Conservation (phyloP, 164 flowering plant species). For the Dillenia turbinata region DNA sequence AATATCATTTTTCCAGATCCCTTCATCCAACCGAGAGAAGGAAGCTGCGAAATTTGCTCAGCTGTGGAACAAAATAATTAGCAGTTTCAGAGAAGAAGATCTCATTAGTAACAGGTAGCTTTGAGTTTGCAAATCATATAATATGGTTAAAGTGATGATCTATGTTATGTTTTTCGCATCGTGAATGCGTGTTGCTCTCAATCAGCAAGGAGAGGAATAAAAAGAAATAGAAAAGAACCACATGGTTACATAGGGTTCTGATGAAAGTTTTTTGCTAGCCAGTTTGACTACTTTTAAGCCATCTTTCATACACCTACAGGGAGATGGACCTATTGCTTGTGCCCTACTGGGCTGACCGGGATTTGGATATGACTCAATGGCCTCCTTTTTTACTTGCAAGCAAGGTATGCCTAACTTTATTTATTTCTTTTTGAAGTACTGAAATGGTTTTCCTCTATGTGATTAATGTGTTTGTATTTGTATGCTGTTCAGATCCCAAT, state of each 20-base stretch:
- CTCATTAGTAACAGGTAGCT: conserved; percentile 75
- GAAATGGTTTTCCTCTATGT: background rate
- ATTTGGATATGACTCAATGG: conserved; percentile 81
- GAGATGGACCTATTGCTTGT: conserved; percentile 96
- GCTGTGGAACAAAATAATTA: conserved; percentile 85
- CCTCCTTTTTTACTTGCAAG: conserved; percentile 98
- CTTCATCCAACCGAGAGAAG: conserved; percentile 41
- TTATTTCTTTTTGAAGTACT: background rate
- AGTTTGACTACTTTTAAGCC: background rate
- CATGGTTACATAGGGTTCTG: no score
- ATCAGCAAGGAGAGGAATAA: no score
- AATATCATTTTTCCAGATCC: conserved; percentile 29
- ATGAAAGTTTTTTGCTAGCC: no score
- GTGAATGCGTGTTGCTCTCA: no score
- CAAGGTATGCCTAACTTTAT: conserved; percentile 52
- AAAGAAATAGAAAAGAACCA: no score
- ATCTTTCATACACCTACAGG: conserved; percentile 30
- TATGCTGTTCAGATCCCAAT: conserved; percentile 69
- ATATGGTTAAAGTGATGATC: no score
- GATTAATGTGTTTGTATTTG: conserved; percentile 1
- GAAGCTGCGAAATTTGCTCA: conserved; percentile 91
- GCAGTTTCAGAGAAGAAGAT: conserved; percentile 92
- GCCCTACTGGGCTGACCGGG: conserved; percentile 95
- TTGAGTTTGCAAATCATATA: no score
- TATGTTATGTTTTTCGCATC: no score